Conservation (phyloP, 2,329 filamentous ascomycete genomes). For the Westerdykella sp. region DNA sequence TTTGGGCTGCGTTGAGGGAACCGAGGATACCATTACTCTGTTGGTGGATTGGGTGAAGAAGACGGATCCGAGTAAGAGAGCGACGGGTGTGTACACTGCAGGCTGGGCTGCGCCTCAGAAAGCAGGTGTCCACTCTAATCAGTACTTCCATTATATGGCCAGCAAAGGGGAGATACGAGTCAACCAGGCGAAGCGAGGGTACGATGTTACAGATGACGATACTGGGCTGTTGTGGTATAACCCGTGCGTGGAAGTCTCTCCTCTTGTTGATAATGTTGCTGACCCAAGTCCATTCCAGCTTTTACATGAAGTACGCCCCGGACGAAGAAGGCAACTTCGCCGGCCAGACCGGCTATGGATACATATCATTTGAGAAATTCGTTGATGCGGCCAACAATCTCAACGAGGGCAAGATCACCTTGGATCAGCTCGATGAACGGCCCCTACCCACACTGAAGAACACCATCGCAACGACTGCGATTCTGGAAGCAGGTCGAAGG, state of each 20-base stretch:
- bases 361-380: constrained; percentile 94
- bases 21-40: constrained; percentile 89
- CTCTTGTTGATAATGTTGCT: background rate
- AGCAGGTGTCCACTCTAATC: constrained; percentile 91
- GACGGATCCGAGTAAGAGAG: constrained; percentile 61
- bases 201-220: constrained; percentile 85
- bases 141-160: constrained; percentile 94
- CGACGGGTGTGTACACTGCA: constrained; percentile 85
- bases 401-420: constrained; percentile 64
- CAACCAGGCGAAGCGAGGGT: constrained; percentile 90
- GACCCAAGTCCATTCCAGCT: constrained; percentile 39
- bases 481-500: constrained; percentile 76
- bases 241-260: constrained; percentile 48
- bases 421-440: constrained; percentile 72
- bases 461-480: constrained; percentile 85
- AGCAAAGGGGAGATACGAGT: constrained; percentile 77
- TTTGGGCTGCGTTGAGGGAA: constrained; percentile 71
- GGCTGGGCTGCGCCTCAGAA: constrained; percentile 92
- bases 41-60: constrained; percentile 82
- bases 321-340: constrained; percentile 93
- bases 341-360: constrained; percentile 86
- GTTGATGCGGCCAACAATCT: constrained; percentile 76
- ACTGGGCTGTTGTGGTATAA: constrained; percentile 75
- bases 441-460: constrained; percentile 80
- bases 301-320: constrained; percentile 91